Conservation (phyloP, 2,329 filamentous ascomycete genomes). For the Endothia cerciana region DNA sequence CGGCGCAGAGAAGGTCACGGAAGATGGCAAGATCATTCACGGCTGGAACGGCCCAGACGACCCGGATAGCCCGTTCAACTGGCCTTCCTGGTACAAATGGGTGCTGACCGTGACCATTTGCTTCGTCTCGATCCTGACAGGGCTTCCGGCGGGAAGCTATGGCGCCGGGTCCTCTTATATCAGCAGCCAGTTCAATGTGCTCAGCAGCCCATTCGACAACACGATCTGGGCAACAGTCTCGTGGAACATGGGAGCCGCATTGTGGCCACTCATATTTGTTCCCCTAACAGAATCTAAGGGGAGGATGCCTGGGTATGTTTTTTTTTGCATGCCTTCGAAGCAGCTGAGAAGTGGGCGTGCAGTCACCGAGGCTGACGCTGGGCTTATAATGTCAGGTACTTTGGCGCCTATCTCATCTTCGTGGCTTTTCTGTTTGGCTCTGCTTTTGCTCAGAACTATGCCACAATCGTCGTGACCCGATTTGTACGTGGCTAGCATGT, state of each 20-base stretch:
- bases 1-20: conserved; percentile 18
- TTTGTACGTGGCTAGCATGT: conserved; percentile 19
- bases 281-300: conserved; percentile 24
- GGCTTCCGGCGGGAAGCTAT: conserved; percentile 23
- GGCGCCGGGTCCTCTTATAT: conserved; percentile 20
- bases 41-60: conserved; percentile 53
- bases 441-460: conserved; percentile 25
- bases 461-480: conserved; percentile 20
- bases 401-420: conserved; percentile 26
- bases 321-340: background rate
- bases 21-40: conserved; percentile 46
- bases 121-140: conserved; percentile 24
- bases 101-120: conserved; percentile 33
- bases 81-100: conserved; percentile 51
- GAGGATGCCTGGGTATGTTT: conserved; percentile 24
- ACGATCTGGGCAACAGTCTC: conserved; percentile 28
- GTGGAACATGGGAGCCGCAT: conserved; percentile 26
- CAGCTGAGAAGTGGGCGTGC: background rate
- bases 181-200: conserved; percentile 20
- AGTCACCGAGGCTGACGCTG: background rate
- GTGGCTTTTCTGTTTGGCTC: conserved; percentile 26
- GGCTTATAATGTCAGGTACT: conserved; percentile 3
- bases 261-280: conserved; percentile 26
- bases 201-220: conserved; percentile 23
- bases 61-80: conserved; percentile 56